Evolutionary conservation across 441 rosid genomes (phyloP), one percentile per base, ranked within the genome.

Genomic region (Codiaeum variegatum): DNA sequence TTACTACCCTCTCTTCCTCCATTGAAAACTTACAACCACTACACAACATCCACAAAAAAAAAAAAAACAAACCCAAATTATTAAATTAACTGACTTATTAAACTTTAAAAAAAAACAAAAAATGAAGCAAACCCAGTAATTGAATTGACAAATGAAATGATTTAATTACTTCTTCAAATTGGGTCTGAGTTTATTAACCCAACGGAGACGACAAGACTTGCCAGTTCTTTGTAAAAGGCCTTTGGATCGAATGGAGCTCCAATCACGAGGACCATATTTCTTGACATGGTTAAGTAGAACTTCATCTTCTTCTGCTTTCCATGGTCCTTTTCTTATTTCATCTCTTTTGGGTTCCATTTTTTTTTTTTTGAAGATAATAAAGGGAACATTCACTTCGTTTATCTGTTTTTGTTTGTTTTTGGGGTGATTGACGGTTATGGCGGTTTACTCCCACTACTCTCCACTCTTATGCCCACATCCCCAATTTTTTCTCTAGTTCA

Each of bases 201-300:
- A 92, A 67, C 99, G 98, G 76, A 92, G 98, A 69, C 98, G 99
- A 62, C 99, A 90, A 3, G 97, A 92, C 76, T 95, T 92, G 46
- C 99, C 98, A 42, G 96, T 95, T 36, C 98, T 80, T 24, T 82
- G 90, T 66, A 92, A 79, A 54, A 92, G 88, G 40, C 98, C 98
- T 83, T 92, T 94, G 98, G 98, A 90, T 91, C 94, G 94, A 90
- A 94, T 91, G 91, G 98, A 92, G 94, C 99, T 92, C 99, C 98
- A 95, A 72, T 92, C 98, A 16, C 96, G 85, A 46, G 98, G 92
- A 13, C 98, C 98, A 34, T 87, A 86, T 73, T 78, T 80, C 56
- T 78, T 85, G 0, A 95, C 98, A 32, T 91, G 98, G 79, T 80
- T 90, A 34, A 85, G 76, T 0, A 94, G 77, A 13, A 91, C 92